Evolutionary conservation across 208 protist genomes (phyloP).

Genomic region (Angomonas ambiguus): DNA sequence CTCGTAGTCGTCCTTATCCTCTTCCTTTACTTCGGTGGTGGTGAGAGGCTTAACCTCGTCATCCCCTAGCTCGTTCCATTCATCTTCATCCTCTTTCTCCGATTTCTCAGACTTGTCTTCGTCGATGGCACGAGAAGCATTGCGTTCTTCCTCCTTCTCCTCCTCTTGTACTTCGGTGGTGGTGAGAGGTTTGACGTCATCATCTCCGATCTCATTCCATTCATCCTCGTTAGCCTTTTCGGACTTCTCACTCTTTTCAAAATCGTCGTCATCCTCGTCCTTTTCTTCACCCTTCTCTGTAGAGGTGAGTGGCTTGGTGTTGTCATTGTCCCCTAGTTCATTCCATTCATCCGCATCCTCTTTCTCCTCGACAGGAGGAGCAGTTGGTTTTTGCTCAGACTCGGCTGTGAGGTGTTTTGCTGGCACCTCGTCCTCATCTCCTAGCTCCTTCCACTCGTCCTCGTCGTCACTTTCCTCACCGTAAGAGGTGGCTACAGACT

Average conservation of each 20-base stretch:
- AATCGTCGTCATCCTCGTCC: conserved; percentile 32
- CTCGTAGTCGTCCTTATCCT: conserved; percentile 13
- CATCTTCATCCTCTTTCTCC: conserved; percentile 4
- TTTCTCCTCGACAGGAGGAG: no score
- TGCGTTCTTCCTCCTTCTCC: conserved; percentile 2
- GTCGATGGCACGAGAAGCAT: background rate
- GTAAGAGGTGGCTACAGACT: background rate
- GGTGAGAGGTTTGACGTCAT: background rate
- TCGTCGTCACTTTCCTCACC: conserved; percentile 8
- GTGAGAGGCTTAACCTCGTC: background rate
- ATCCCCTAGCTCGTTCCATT: background rate
- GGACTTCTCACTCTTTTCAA: conserved; percentile 20
- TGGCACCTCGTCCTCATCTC: background rate
- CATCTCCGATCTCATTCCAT: background rate
- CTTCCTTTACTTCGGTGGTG: conserved; percentile 14
- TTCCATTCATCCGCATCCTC: conserved; percentile 8
- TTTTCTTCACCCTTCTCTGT: background rate
- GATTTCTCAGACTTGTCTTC: background rate
- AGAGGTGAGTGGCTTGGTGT: conserved; percentile 12
- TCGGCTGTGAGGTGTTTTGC: background rate
- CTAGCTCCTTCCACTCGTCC: background rate
- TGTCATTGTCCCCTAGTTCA: conserved; percentile 16
- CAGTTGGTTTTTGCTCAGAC: background rate
- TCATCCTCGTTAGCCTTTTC: conserved; percentile 7
- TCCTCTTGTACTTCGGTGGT: background rate